Conservation (phyloP, 257 asterid genomes). For the Forsythia viridissima region DNA sequence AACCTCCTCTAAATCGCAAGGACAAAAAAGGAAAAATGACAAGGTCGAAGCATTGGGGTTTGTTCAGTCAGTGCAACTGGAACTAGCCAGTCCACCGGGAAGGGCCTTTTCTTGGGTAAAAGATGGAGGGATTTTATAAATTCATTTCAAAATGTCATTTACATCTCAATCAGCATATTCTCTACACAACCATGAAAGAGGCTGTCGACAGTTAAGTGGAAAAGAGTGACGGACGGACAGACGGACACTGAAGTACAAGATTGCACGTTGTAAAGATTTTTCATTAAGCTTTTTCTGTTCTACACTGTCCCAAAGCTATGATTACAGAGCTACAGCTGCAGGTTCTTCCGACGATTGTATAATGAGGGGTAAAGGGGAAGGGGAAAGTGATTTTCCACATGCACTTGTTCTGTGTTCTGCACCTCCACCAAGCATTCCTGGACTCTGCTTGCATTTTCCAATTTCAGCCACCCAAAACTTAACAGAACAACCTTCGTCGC, state of each 20-base stretch:
- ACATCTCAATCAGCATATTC: slow-evolving; percentile 14
- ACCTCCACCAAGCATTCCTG: slow-evolving; percentile 16
- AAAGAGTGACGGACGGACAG: not conserved
- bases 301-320: slow-evolving; percentile 9
- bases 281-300: not conserved
- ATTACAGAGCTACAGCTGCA: slow-evolving; percentile 16
- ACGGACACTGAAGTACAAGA: not conserved
- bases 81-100: not conserved
- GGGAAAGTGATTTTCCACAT: not conserved
- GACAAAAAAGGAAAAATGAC: not conserved
- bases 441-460: not conserved
- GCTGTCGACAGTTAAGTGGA: not conserved
- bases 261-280: slow-evolving; percentile 8
- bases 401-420: slow-evolving; percentile 2
- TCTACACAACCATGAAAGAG: slow-evolving; percentile 6
- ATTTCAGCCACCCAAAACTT: not conserved
- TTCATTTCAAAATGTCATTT: slow-evolving; percentile 22
- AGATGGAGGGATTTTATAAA: not conserved
- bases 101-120: not conserved
- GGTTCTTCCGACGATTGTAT: slow-evolving; percentile 4
- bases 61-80: not conserved
- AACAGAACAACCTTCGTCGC: slow-evolving; percentile 11
- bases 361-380: not conserved
- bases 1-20: not conserved
- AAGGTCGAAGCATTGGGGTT: not conserved